A percentile compares a stretch with the other conserved stretches of the same genome.
Evolutionary conservation across 371 early-diverging fungal species (phyloP).

Genomic region (Rhizopus microsporus): DNA sequence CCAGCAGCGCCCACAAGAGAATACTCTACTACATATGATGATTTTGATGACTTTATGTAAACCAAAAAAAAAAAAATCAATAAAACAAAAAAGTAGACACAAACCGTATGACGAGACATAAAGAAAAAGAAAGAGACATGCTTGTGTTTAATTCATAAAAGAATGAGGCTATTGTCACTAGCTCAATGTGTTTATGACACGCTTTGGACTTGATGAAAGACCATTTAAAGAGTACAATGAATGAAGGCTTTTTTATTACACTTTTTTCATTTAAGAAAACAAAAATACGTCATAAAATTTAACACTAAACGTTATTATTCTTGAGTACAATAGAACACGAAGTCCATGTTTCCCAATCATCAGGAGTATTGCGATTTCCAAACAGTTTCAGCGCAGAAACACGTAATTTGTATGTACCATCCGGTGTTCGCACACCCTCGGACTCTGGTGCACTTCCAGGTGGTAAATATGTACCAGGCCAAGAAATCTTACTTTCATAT

Average conservation of each 20-base stretch:
- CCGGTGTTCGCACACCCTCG: background rate
- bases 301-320: too few relatives aligned
- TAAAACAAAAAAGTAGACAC: background rate
- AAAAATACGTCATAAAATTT: too few relatives aligned
- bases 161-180: too few relatives aligned
- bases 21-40: slow-evolving; percentile 59
- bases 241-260: too few relatives aligned
- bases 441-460: slow-evolving; percentile 2
- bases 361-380: slow-evolving; percentile 8
- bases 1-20: slow-evolving; percentile 38
- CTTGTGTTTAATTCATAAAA: too few relatives aligned
- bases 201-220: too few relatives aligned
- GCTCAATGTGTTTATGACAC: too few relatives aligned
- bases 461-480: slow-evolving; percentile 8
- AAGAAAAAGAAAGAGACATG: too few relatives aligned
- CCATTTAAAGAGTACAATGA: too few relatives aligned
- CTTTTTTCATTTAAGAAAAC: too few relatives aligned
- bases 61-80: slow-evolving; percentile 1
- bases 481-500: slow-evolving; percentile 6
- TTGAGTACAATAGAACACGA: slow-evolving; percentile 5
- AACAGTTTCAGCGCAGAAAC: slow-evolving; percentile 18
- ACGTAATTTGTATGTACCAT: slow-evolving; percentile 10
- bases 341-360: slow-evolving; percentile 14
- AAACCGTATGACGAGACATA: too few relatives aligned
- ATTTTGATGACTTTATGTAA: slow-evolving; percentile 87